Evolutionary conservation across 2,329 filamentous ascomycete genomes (phyloP).

Genomic region (Clarireedia homoeocarpa): DNA sequence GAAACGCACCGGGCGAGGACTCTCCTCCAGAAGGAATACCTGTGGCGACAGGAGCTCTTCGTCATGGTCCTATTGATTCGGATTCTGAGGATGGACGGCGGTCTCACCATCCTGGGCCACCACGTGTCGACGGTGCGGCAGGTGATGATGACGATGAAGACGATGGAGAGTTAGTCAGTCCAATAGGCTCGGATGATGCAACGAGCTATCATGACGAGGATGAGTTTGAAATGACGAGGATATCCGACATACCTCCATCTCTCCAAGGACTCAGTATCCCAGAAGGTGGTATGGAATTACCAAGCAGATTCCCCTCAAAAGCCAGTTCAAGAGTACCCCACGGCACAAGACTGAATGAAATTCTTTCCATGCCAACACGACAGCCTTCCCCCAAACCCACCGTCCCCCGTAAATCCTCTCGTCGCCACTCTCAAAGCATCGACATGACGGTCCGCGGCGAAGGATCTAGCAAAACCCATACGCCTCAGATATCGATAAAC

Average conservation of each 20-base stretch:
- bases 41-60: constrained; percentile 37
- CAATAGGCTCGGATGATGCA: constrained; percentile 33
- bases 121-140: constrained; percentile 24
- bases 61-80: constrained; percentile 54
- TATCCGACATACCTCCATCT: constrained; percentile 45
- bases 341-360: constrained; percentile 12
- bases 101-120: constrained; percentile 33
- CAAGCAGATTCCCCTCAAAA: constrained; percentile 55
- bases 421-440: constrained; percentile 36
- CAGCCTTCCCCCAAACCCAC: constrained; percentile 27
- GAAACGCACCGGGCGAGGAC: constrained; percentile 53
- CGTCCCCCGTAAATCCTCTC: constrained; percentile 68
- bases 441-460: constrained; percentile 15
- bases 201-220: constrained; percentile 39
- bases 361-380: constrained; percentile 32
- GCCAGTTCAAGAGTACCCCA: constrained; percentile 36
- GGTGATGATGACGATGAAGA: constrained; percentile 6
- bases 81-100: constrained; percentile 39
- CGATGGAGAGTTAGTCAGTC: constrained; percentile 23
- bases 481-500: constrained; percentile 20
- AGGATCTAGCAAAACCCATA: constrained; percentile 14
- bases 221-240: constrained; percentile 33
- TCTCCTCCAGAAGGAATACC: constrained; percentile 60
- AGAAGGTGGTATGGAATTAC: constrained; percentile 35
- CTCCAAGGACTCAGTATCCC: constrained; percentile 50